Evolutionary conservation across 805 yeast species (phyloP), one percentile per base, ranked within the genome.

Genomic region (Sugiyamaella marilandica): DNA sequence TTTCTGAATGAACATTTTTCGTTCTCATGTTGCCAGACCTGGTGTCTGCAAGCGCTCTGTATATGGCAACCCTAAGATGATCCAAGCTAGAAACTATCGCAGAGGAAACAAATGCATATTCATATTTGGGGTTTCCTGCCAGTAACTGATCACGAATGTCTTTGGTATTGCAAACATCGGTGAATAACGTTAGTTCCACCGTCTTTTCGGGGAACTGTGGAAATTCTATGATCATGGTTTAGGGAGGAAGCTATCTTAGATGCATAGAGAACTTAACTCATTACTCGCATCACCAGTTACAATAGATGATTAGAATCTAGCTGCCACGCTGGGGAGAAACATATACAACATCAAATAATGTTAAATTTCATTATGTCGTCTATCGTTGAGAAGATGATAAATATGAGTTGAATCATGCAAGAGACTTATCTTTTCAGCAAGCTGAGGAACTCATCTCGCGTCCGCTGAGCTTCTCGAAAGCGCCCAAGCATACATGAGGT

Each of bases 401-500:
- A 39, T 39, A 39, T 51, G 54, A 51, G 54, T 51, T 51, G 54
- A 51, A 51, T 51, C 54, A 33, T 29, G 50, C 50, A 24, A 46
- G 14, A 13, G 33, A 21, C 37, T 49, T 49, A 48, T 39, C n/a
- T n/a, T n/a, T 52, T 56, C 31, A 91, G 74, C 56, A 91, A 74
- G 10, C 91, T 85, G 66, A 94, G 77, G 64, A 94, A 94, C 71
- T 94, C 99, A 65, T 94, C 99, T 65, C 99, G 82, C 2, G 99
- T 94, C 75, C 88, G 89, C 69, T 91, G 97, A 41, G 89, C 89
- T 52, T 84, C 86, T 65, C 97, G 80, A 76, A 94, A 94, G 60
- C 96, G 87, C 9, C 99, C 99, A 62, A 94, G 78, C 97, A 94
- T 92, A 66, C 98, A 92, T 64, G 96, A 87, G 16, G 99, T 94